These are phyloP conservation scores for Artemisia tridentata DNA, from an alignment of 129 eudicot species.

Conservation along the genomic window DNA sequence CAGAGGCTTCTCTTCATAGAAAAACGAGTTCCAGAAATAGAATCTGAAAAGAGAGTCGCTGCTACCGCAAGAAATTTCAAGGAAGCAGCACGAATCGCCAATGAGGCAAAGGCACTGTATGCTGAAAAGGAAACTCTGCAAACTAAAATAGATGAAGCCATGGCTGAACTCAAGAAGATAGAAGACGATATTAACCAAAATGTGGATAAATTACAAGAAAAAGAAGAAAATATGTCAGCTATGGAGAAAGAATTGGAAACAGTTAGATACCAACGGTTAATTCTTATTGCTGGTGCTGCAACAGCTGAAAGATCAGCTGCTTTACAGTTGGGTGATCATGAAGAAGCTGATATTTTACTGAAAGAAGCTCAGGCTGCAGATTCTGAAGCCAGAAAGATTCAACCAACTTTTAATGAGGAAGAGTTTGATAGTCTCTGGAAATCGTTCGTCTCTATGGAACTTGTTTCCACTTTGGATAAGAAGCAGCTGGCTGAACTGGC, in stretches of 20 bases:
- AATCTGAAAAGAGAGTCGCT: slow-evolving; percentile 78
- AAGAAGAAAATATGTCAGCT: slow-evolving; percentile 43
- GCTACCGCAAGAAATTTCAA: slow-evolving; percentile 80
- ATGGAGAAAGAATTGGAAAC: slow-evolving; percentile 65
- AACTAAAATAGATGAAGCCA: slow-evolving; percentile 40
- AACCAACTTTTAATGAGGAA: slow-evolving; percentile 29
- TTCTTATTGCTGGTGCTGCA: slow-evolving; percentile 54
- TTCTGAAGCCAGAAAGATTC: slow-evolving; percentile 56
- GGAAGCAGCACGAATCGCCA: slow-evolving; percentile 79
- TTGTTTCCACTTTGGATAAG: slow-evolving; percentile 55
- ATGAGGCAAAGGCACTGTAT: slow-evolving; percentile 56
- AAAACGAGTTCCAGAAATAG: slow-evolving; percentile 74
- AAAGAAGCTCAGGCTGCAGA: slow-evolving; percentile 70
- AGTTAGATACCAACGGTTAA: slow-evolving; percentile 55
- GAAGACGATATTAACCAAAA: slow-evolving; percentile 47
- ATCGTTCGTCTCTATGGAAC: slow-evolving; percentile 60
- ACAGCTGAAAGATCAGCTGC: slow-evolving; percentile 57
- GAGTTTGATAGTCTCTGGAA: slow-evolving; percentile 35
- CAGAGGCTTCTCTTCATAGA: slow-evolving; percentile 72
- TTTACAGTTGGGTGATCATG: slow-evolving; percentile 54
- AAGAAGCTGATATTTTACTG: slow-evolving; percentile 65
- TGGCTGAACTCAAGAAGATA: slow-evolving; percentile 41
- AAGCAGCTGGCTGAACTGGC: slow-evolving; percentile 52
- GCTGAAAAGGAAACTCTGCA: slow-evolving; percentile 54
- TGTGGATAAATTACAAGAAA: slow-evolving; percentile 43